Conservation (phyloP, 2,329 filamentous ascomycete genomes). For the Colletotrichum spaethianum region DNA sequence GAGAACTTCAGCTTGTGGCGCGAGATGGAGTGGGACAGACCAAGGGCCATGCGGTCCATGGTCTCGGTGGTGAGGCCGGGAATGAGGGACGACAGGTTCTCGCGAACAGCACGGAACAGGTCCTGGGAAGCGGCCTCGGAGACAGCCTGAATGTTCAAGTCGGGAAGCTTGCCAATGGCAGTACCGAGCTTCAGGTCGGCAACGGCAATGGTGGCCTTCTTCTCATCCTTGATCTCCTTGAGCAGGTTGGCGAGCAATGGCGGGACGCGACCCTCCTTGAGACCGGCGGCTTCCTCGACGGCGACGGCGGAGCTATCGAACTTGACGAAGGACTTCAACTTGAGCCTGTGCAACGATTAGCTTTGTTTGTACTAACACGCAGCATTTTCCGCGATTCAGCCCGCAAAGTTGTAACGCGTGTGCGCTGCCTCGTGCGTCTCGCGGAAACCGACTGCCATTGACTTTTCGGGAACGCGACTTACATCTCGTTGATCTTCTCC, state of each 20-base stretch:
- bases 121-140: slow-evolving; percentile 88
- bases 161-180: slow-evolving; percentile 92
- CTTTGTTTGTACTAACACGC: background rate
- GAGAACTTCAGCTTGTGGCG: slow-evolving; percentile 99
- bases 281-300: slow-evolving; percentile 88
- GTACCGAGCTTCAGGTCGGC: slow-evolving; percentile 93
- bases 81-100: slow-evolving; percentile 90
- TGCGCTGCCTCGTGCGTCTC: slow-evolving; percentile 3
- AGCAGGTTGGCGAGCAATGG: slow-evolving; percentile 87
- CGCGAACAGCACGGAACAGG: slow-evolving; percentile 93
- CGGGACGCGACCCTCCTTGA: slow-evolving; percentile 92
- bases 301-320: slow-evolving; percentile 94
- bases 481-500: slow-evolving; percentile 90
- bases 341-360: slow-evolving; percentile 71
- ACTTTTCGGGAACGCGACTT: slow-evolving; percentile 56
- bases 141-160: slow-evolving; percentile 84
- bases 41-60: slow-evolving; percentile 93
- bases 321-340: slow-evolving; percentile 97
- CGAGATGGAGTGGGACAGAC: slow-evolving; percentile 96
- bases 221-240: slow-evolving; percentile 94
- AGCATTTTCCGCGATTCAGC: background rate
- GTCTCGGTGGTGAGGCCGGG: slow-evolving; percentile 88
- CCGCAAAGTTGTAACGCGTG: slow-evolving; percentile 6
- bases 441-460: slow-evolving; percentile 28
- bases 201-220: slow-evolving; percentile 95